These are phyloP conservation scores for Pterocarpus macrocarpus DNA, from an alignment of 306 rosid genomes.

Conservation along the genomic window DNA sequence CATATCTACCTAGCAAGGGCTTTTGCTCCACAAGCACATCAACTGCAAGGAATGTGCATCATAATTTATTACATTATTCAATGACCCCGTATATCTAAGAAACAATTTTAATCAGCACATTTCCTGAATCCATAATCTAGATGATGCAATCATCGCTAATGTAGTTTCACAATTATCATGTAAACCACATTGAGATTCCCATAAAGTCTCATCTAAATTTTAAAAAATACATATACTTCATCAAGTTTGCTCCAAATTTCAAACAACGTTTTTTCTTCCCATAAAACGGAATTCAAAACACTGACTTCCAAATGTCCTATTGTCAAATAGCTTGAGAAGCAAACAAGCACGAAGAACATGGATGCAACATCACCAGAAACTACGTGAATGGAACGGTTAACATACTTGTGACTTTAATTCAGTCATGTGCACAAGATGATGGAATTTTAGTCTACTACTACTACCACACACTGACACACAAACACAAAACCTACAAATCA, in stretches of 20 bases:
- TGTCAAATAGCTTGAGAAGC: neutral
- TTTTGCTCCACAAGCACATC: neutral
- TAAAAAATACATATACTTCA: conserved; percentile 33
- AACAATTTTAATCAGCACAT: neutral
- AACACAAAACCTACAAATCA: neutral
- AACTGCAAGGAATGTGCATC: neutral
- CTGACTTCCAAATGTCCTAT: neutral
- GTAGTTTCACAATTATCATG: neutral
- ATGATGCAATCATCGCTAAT: too few species aligned
- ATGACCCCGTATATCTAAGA: neutral
- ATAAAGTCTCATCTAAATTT: conserved; percentile 8
- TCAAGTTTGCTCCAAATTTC: conserved; percentile 11
- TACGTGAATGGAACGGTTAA: conserved; percentile 8
- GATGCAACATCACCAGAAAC: neutral
- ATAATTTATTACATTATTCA: neutral
- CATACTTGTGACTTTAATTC: neutral
- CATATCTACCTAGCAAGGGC: neutral
- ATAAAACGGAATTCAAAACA: neutral
- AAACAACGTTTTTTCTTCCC: neutral
- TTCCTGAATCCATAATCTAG: neutral
- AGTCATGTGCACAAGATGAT: neutral
- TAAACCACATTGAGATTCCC: neutral
- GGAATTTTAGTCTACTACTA: neutral
- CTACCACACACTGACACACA: neutral
- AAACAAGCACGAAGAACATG: neutral